Conservation (phyloP, 2,329 filamentous ascomycete species). For the Elsinoe necatrix region DNA sequence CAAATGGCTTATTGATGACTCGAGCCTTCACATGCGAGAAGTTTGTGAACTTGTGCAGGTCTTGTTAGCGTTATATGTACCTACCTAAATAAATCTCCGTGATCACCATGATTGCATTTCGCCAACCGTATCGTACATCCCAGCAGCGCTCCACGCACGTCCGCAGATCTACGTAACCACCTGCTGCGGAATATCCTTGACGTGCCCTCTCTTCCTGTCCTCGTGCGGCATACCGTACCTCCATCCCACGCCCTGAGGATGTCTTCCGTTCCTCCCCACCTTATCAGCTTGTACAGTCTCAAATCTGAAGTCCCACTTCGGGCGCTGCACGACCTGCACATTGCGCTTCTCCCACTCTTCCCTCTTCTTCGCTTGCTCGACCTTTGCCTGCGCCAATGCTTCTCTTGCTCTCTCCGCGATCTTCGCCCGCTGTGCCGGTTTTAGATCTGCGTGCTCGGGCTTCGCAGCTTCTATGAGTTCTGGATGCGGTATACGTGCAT, state of each 20-base stretch:
- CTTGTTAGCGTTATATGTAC: too few relatives aligned
- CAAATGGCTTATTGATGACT: too few relatives aligned
- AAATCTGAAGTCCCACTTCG: conserved; percentile 54
- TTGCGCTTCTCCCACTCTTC: conserved; percentile 38
- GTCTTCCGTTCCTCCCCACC: conserved; percentile 48
- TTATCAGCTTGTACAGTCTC: conserved; percentile 49
- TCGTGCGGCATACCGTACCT: conserved; percentile 55
- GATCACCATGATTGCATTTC: not conserved
- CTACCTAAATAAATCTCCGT: not conserved
- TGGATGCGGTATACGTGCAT: conserved; percentile 56
- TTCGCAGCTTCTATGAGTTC: conserved; percentile 46
- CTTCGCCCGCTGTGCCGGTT: conserved; percentile 26
- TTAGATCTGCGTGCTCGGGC: conserved; percentile 33
- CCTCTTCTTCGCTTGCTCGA: conserved; percentile 32
- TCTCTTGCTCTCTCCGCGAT: conserved; percentile 24
- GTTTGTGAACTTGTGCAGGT: too few relatives aligned
- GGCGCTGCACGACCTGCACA: conserved; percentile 38
- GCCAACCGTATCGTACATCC: not conserved
- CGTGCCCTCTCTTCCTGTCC: conserved; percentile 53
- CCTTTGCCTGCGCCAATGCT: conserved; percentile 33
- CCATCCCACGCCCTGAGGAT: conserved; percentile 45
- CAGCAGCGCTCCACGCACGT: not conserved
- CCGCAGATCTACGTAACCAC: not conserved
- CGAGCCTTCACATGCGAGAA: too few relatives aligned
- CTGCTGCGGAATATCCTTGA: conserved; percentile 37